Evolutionary conservation across 257 asterid species (phyloP).

Genomic region (Solanum neorickii): DNA sequence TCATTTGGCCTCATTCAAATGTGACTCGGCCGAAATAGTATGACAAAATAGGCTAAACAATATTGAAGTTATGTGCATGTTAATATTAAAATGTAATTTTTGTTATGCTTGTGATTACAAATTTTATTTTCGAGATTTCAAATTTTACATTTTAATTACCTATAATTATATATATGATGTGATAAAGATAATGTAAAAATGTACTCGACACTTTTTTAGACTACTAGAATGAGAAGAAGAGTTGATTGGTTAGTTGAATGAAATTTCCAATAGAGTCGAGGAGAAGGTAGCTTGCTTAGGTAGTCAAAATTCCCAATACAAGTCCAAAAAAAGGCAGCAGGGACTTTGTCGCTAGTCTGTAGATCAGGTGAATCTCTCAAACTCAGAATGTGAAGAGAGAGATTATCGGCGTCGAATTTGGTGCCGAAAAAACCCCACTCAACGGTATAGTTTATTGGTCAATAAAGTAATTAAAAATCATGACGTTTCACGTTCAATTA

Average conservation of each 20-base stretch:
- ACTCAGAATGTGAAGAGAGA: background rate
- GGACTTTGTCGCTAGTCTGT: background rate
- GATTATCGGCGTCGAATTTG: background rate
- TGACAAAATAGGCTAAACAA: background rate
- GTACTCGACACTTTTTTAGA: background rate
- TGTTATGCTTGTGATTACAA: background rate
- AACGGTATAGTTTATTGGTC: background rate
- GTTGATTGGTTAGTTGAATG: background rate
- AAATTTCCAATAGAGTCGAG: background rate
- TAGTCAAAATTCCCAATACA: background rate
- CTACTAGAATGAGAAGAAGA: background rate
- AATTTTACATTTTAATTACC: no score
- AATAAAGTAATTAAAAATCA: no score
- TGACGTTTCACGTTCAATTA: no score
- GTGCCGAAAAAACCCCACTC: background rate
- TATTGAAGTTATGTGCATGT: no score
- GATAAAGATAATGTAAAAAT: background rate
- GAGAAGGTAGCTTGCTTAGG: background rate
- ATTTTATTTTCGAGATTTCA: no score
- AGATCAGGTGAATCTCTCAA: background rate
- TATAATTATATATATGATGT: background rate
- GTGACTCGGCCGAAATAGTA: background rate
- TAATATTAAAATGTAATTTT: no score
- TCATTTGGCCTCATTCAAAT: no score
- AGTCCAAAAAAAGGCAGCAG: background rate